phyloP scores from a whole-genome alignment of 768 basidiomycete species.

The Termitomyces sp. region DNA sequence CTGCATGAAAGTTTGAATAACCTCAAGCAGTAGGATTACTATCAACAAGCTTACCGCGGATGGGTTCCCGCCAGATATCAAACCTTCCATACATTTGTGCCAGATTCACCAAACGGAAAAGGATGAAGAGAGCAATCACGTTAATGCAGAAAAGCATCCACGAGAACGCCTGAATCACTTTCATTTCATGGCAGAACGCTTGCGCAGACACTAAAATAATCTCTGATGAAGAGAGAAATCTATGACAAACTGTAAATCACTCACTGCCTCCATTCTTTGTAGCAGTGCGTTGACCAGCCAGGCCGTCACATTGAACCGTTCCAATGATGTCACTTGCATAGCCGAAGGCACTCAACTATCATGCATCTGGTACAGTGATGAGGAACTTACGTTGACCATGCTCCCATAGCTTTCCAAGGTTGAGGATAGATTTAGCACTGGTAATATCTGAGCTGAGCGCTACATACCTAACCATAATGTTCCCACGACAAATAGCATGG shows the following conservation, averaged over 20 bases:
- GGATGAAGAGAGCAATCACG: slow-evolving; percentile 49
- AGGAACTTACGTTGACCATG: slow-evolving; percentile 65
- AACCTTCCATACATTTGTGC: slow-evolving; percentile 54
- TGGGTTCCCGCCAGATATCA: slow-evolving; percentile 59
- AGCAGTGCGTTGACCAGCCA: slow-evolving; percentile 40
- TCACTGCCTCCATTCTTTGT: slow-evolving; percentile 59
- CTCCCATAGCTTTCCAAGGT: slow-evolving; percentile 56
- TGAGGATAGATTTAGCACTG: slow-evolving; percentile 9
- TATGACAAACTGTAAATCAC: slow-evolving; percentile 18
- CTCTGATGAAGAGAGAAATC: slow-evolving; percentile 6
- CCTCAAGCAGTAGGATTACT: neutral
- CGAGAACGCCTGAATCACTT: slow-evolving; percentile 74
- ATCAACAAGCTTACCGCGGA: slow-evolving; percentile 36
- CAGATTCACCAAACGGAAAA: slow-evolving; percentile 54
- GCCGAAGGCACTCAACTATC: neutral
- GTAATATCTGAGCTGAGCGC: neutral
- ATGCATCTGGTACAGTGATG: neutral
- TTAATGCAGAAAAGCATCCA: slow-evolving; percentile 64
- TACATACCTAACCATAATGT: slow-evolving; percentile 69
- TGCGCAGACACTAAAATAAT: slow-evolving; percentile 45
- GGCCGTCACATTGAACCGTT: slow-evolving; percentile 53
- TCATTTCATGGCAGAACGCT: slow-evolving; percentile 76
- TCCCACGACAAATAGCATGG: slow-evolving; percentile 52
- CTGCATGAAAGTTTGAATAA: slow-evolving; percentile 25
- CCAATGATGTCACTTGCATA: slow-evolving; percentile 67